phyloP scores from a whole-genome alignment of 2,329 filamentous ascomycete species.

The Mariannaea elegans region DNA sequence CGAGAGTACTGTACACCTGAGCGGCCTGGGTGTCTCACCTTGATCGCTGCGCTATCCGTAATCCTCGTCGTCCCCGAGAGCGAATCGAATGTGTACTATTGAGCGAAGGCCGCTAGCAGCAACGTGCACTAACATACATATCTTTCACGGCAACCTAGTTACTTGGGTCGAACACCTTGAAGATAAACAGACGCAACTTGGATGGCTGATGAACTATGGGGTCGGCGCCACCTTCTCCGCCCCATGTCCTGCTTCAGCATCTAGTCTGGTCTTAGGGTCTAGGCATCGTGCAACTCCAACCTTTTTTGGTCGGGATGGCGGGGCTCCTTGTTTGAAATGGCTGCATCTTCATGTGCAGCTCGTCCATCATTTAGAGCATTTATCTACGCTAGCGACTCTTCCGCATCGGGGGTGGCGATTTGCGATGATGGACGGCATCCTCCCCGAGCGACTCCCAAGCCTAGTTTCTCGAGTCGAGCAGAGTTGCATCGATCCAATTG shows the following conservation, averaged over 20 bases:
- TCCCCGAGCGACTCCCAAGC: conserved; percentile 8
- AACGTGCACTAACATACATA: conserved; percentile 21
- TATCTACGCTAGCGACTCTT: conserved; percentile 13
- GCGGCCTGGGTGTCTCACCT: conserved; percentile 20
- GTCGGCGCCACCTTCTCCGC: conserved; percentile 10
- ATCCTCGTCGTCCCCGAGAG: neutral
- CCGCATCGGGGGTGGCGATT: conserved; percentile 18
- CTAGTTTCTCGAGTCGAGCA: conserved; percentile 1
- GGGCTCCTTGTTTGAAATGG: neutral
- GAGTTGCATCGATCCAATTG: conserved; percentile 10
- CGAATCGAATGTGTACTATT: conserved; percentile 19
- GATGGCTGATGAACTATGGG: conserved; percentile 25
- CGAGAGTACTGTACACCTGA: neutral
- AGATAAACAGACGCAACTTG: conserved; percentile 33
- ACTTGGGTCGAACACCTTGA: conserved; percentile 7
- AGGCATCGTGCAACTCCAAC: neutral
- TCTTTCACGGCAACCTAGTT: conserved; percentile 18
- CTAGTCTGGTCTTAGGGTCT: neutral
- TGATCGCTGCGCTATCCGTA: conserved; percentile 5
- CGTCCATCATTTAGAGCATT: neutral
- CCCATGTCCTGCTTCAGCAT: conserved; percentile 4
- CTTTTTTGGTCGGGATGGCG: neutral
- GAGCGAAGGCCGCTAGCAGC: conserved; percentile 19
- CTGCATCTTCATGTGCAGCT: conserved; percentile 5
- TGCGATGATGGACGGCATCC: conserved; percentile 19